Percentiles rank a stretch among this genome's conserved stretches.
These are phyloP conservation scores for Hypoxylon lenormandii DNA, from an alignment of 495 filamentous ascomycete species.

Conservation along the genomic window DNA sequence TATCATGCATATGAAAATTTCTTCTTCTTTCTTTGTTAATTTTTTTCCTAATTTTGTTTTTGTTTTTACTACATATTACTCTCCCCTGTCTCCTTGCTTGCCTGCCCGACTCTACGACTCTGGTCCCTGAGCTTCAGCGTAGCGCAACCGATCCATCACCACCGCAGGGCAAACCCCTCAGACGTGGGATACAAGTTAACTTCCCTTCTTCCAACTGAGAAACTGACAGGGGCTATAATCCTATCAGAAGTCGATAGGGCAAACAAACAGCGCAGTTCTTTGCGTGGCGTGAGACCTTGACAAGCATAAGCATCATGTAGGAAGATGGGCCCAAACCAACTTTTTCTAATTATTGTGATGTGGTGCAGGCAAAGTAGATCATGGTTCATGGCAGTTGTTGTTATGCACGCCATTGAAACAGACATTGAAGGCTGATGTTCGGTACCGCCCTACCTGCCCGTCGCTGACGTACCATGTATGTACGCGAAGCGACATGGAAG, in stretches of 20 bases:
- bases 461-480: slow-evolving; percentile 42
- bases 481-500: slow-evolving; percentile 13
- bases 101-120: slow-evolving; percentile 23
- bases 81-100: slow-evolving; percentile 21
- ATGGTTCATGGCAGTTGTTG: slow-evolving; percentile 53
- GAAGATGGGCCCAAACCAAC: slow-evolving; percentile 48
- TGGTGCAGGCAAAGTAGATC: slow-evolving; percentile 51
- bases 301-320: slow-evolving; percentile 52
- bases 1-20: slow-evolving; percentile 26
- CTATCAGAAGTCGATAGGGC: slow-evolving; percentile 40
- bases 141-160: slow-evolving; percentile 37
- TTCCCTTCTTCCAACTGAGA: slow-evolving; percentile 12
- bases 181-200: slow-evolving; percentile 23
- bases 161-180: slow-evolving; percentile 27
- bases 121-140: slow-evolving; percentile 38
- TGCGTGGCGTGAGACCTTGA: slow-evolving; percentile 38
- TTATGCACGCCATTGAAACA: slow-evolving; percentile 47
- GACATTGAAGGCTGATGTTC: slow-evolving; percentile 45
- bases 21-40: neutral
- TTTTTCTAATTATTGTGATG: slow-evolving; percentile 50
- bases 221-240: slow-evolving; percentile 34
- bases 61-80: neutral
- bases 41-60: neutral
- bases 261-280: slow-evolving; percentile 41
- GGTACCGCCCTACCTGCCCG: slow-evolving; percentile 40